A percentile compares a stretch with the other conserved stretches of the same genome.
Evolutionary conservation across 1,284 basidiomycete genomes (phyloP).

Genomic region (Pseudozyma pruni): DNA sequence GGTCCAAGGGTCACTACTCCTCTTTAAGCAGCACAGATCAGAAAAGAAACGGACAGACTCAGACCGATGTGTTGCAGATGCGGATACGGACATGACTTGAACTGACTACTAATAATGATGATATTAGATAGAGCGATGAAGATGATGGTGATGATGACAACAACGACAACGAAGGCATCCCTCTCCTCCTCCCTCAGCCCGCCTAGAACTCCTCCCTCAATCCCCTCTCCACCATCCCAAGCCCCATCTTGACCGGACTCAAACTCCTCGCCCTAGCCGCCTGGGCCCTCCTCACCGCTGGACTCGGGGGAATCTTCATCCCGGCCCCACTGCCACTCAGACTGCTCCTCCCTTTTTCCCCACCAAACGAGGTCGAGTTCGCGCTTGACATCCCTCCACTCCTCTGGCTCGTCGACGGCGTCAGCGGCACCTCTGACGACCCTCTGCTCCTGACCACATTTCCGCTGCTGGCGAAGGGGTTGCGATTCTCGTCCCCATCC

Average conservation of each 20-base stretch:
- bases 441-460: neutral
- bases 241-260: conserved; percentile 14
- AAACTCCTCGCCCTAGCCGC: conserved; percentile 34
- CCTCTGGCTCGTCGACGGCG: neutral
- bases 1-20: too few species aligned
- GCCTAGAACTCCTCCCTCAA: too few species aligned
- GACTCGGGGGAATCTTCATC: conserved; percentile 34
- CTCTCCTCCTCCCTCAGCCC: too few species aligned
- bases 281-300: conserved; percentile 44
- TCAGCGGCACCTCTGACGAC: neutral
- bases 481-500: conserved; percentile 16
- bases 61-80: too few species aligned
- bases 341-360: neutral
- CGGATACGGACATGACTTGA: too few species aligned
- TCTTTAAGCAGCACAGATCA: too few species aligned
- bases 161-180: too few species aligned
- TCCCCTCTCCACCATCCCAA: too few species aligned
- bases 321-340: neutral
- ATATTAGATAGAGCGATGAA: too few species aligned
- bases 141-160: too few species aligned
- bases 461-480: conserved; percentile 13
- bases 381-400: conserved; percentile 6
- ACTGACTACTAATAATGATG: too few species aligned
- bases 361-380: conserved; percentile 1
- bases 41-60: too few species aligned